Evolutionary conservation across 768 basidiomycete species (phyloP), one percentile per base, ranked within the genome.

Genomic region (Rhodotorula kratochvilovae): DNA sequence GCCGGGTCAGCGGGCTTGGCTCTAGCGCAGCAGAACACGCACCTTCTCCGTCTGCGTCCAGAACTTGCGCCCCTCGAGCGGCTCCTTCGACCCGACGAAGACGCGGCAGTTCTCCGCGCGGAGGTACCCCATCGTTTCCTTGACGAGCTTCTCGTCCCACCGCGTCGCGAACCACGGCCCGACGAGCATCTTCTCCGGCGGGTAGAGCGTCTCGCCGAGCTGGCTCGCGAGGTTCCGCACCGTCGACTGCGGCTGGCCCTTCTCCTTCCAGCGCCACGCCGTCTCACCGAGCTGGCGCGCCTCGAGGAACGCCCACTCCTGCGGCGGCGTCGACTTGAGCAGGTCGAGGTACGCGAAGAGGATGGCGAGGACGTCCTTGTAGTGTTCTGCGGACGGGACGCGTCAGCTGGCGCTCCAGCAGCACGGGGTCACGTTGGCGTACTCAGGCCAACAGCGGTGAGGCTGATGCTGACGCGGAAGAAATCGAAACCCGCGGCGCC

Each of bases 241-340:
- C 2, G 65, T 60, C 12, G 55, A 45, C 25, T 59, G 61, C 29
- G 65, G 65, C n/a, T 63, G 68, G 5, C 72, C 72, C n/a, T 73
- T 61, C 81, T 96, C 93, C 58, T 86, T 84, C 79, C 92, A 97
- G 42, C 88, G 85, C 83, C 96, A 97, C 25, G 85, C 86, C 17
- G 87, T 90, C 21, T 83, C 80, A 29, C 88, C 85, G 39, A 98
- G 83, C n/a, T 83, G 83, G 55, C 86, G 85, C 63, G 87, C 82
- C 80, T 98, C 95, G 36, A 85, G 81, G 78, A 92, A 90, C 70
- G 88, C 84, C 81, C 85, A 88, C 17, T 77, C 70, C 0, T 78
- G 79, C 12, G 80, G 80, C 6, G 80, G 79, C 5, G 77, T 72
- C 5, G 79, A 75, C 42, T 79, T 76, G n/a, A 83, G 77, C 1